Base-by-base conservation (phyloP, 768 basidiomycete genomes). In the Russula ochroleuca region DNA sequence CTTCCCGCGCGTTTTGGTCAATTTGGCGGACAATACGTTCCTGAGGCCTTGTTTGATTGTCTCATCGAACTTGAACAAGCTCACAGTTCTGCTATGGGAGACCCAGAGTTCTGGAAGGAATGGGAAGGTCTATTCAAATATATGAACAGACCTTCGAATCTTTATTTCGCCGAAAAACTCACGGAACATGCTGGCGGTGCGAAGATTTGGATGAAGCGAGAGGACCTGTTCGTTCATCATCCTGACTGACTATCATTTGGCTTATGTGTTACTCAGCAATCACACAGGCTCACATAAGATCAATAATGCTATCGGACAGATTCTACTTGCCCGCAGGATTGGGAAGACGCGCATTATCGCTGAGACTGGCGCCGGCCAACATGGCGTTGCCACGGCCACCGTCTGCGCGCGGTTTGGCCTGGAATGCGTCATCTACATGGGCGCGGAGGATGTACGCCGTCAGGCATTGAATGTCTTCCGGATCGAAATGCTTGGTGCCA, bases 261-360 rank as follows among this genome's bases (percentile, higher is more conserved):
- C 53, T 69, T 65, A 62, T 35, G 55, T 53, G 33, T 64, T 19
- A 19, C 11, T 31, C 45, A 92, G 90, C 63, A 99, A 99, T 73
- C 96, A 98, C 73, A 98, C 97, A 0, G 97, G 97, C 17, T 98
- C 95, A 11, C 97, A 99, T 76, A 99, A 98, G 76, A 98, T 99
- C 72, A 98, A 98, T 77, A 99, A 99, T 73, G 96, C 96, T 25
- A 88, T 99, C 63, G 97, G 97, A 40, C 95, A 96, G 90, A 95
- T 98, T 65, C 80, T 99, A 19, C 84, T 99, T 31, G 97, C 97
- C n/a, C 83, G 84, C 51, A 85, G 97, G 50, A 78, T 98, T 63
- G 97, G 97, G 21, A 99, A 99, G 78, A 97, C 81, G 43, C 85
- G 95, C 59, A 98, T 99, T 71, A 98, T 98, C 68, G 97, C 97